These are phyloP conservation scores for Prosopis cineraria DNA, from an alignment of 306 rosid genomes.

Conservation along the genomic window DNA sequence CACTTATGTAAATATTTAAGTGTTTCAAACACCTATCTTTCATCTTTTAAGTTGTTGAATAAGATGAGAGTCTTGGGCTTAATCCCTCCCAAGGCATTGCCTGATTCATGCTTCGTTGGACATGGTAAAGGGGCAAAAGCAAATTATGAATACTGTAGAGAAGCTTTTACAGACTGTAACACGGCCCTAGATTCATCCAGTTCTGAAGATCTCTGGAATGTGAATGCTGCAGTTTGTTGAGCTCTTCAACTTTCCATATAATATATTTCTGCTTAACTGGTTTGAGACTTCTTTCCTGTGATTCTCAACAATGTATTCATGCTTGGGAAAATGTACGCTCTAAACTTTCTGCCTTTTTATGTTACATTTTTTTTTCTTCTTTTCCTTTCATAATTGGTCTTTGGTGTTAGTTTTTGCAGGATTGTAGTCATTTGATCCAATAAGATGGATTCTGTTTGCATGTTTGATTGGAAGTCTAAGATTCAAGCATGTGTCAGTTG, in stretches of 20 bases:
- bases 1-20: slow-evolving; percentile 39
- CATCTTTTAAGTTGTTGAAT: slow-evolving; percentile 38
- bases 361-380: not conserved
- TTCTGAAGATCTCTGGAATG: slow-evolving; percentile 55
- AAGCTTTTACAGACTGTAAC: slow-evolving; percentile 23
- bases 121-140: slow-evolving; percentile 19
- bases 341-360: not conserved
- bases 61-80: slow-evolving; percentile 59
- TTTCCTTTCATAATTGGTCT: slow-evolving; percentile 14
- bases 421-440: slow-evolving; percentile 12
- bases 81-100: slow-evolving; percentile 42
- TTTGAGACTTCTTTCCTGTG: slow-evolving; percentile 1
- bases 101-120: slow-evolving; percentile 2
- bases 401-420: slow-evolving; percentile 17
- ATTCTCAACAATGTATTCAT: slow-evolving; percentile 8
- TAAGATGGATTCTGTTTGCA: not conserved
- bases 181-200: slow-evolving; percentile 44
- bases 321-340: slow-evolving; percentile 7
- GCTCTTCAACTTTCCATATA: slow-evolving; percentile 15
- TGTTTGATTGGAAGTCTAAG: slow-evolving; percentile 27
- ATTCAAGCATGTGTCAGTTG: not conserved
- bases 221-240: slow-evolving; percentile 53
- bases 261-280: slow-evolving; percentile 4
- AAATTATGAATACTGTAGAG: slow-evolving; percentile 37
- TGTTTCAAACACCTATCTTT: slow-evolving; percentile 26